Evolutionary conservation across 192 early-diverging fungal genomes (phyloP).

Genomic region (Coemansia sp.): DNA sequence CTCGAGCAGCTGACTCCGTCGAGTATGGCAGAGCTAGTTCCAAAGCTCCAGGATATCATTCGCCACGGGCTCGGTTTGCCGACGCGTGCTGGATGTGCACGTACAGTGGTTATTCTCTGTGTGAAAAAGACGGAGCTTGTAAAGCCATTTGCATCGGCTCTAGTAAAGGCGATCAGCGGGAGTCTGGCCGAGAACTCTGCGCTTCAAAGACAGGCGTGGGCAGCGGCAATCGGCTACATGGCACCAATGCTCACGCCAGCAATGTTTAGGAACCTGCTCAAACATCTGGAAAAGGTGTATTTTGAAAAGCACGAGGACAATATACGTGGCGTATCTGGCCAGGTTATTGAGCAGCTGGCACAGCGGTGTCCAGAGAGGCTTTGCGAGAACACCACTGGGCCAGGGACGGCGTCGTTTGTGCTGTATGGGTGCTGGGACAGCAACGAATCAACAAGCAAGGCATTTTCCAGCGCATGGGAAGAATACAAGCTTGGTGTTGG

Average conservation of each 20-base stretch:
- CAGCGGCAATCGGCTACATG: conserved; percentile 83
- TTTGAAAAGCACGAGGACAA: conserved; percentile 78
- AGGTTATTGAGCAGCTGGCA: conserved; percentile 40
- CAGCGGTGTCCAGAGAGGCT: conserved; percentile 31
- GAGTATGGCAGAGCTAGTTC: conserved; percentile 68
- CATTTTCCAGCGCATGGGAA: conserved; percentile 44
- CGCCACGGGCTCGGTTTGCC: conserved; percentile 87
- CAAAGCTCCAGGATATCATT: conserved; percentile 70
- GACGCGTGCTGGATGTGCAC: conserved; percentile 88
- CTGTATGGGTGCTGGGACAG: conserved; percentile 34
- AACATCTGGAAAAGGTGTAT: conserved; percentile 75
- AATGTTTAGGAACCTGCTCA: conserved; percentile 66
- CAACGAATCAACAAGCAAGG: conserved; percentile 12
- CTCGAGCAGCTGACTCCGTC: conserved; percentile 76
- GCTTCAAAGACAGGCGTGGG: conserved; percentile 82
- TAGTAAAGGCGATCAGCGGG: conserved; percentile 78
- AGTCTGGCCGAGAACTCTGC: conserved; percentile 78
- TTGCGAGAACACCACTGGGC: conserved; percentile 17
- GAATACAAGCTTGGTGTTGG: conserved; percentile 36
- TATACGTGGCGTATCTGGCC: conserved; percentile 61
- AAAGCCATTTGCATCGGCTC: conserved; percentile 66
- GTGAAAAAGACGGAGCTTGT: conserved; percentile 69
- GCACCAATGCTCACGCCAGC: conserved; percentile 61
- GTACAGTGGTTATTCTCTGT: conserved; percentile 78
- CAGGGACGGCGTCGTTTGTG: conserved; percentile 29